Conservation (phyloP, 345 rosid genomes). For the Atalantia buxifolia region DNA sequence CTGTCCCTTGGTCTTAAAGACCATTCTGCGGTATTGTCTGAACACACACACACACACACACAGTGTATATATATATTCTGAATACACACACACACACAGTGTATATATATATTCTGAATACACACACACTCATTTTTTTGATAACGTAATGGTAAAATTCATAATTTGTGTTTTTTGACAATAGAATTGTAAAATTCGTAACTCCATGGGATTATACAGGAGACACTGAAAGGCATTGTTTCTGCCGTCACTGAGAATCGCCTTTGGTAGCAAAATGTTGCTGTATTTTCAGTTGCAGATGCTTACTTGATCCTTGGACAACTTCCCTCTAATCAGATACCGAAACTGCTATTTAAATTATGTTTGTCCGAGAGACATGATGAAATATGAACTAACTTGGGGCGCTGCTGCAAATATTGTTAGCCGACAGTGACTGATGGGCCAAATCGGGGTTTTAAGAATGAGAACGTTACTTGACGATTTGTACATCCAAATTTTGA, state of each 20-base stretch:
- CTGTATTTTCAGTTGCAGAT: not conserved
- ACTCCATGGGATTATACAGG: constrained; percentile 38
- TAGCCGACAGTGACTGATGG: not conserved
- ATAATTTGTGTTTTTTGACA: not conserved
- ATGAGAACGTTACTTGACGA: no score
- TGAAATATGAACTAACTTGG: not conserved
- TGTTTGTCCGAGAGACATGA: not conserved
- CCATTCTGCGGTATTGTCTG: constrained; percentile 60
- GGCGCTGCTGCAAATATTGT: not conserved
- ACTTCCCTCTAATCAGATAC: not conserved
- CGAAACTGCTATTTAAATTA: no score
- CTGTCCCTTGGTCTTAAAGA: constrained; percentile 90
- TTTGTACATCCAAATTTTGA: not conserved
- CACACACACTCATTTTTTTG: not conserved
- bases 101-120: not conserved
- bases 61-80: no score
- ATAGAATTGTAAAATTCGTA: not conserved
- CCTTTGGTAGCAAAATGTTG: constrained; percentile 44
- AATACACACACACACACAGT: no score
- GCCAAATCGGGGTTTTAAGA: not conserved
- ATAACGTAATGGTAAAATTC: not conserved
- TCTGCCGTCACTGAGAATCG: constrained; percentile 65
- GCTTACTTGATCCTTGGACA: not conserved
- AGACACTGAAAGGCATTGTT: constrained; percentile 70
- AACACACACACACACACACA: no score